Conservation (phyloP, 1,284 basidiomycete genomes). For the Rhodofomes roseus region DNA sequence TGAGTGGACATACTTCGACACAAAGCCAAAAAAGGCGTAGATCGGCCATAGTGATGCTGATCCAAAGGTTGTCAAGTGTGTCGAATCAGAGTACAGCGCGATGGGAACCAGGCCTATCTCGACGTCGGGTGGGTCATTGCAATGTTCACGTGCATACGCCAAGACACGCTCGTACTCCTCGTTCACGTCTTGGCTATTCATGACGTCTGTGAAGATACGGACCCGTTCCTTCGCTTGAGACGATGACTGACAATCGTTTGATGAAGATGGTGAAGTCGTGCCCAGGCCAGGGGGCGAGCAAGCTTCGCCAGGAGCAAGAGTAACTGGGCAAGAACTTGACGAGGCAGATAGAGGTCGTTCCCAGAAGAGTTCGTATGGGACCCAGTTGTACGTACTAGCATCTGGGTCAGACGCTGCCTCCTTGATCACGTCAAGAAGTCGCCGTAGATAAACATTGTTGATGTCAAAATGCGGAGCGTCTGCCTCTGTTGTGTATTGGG, state of each 20-base stretch:
- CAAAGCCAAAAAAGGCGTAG: slow-evolving; percentile 15
- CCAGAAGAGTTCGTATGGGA: background rate
- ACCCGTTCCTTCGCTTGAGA: too few species aligned
- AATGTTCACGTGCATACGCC: background rate
- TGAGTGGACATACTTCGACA: slow-evolving; percentile 18
- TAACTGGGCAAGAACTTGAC: too few species aligned
- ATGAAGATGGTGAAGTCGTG: too few species aligned
- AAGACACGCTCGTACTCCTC: background rate
- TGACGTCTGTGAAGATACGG: background rate
- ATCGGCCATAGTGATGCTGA: slow-evolving; percentile 6
- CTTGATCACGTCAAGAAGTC: background rate
- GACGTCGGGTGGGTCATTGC: background rate
- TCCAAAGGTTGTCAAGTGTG: slow-evolving; percentile 16
- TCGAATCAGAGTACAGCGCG: slow-evolving; percentile 16
- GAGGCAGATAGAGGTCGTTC: background rate
- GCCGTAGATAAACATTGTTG: background rate
- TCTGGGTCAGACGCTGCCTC: background rate
- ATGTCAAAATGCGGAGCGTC: background rate
- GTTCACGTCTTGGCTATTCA: background rate
- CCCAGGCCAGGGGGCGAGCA: too few species aligned
- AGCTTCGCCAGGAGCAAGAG: too few species aligned
- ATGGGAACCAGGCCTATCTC: slow-evolving; percentile 5
- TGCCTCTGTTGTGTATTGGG: background rate
- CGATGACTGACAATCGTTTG: too few species aligned
- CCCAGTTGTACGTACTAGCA: background rate